A percentile compares a stretch with the other conserved stretches of the same genome.
Conservation (phyloP, 352 stramenopile genomes). For the Blastocystis sp. region DNA sequence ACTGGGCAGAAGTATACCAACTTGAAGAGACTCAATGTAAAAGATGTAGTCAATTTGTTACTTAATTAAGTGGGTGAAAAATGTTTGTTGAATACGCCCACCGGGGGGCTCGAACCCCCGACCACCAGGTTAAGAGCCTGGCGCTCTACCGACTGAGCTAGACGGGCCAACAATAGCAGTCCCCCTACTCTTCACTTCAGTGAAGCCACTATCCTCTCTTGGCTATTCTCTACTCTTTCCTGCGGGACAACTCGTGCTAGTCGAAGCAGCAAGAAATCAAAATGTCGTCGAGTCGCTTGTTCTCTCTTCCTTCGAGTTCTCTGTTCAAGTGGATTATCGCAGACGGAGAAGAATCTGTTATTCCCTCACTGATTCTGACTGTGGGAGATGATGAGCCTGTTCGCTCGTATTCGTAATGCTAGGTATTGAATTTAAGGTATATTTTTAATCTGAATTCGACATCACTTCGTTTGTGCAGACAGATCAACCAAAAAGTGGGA, state of each 20-base stretch:
- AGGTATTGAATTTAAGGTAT: neutral
- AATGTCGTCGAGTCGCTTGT: neutral
- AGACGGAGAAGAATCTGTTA: neutral
- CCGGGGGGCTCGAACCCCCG: neutral
- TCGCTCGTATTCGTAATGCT: neutral
- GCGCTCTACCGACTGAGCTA: neutral
- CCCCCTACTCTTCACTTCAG: neutral
- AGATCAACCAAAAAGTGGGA: neutral
- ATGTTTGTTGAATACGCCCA: neutral
- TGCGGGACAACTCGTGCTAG: too few species aligned
- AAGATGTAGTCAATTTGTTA: constrained; percentile 39
- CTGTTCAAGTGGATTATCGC: neutral
- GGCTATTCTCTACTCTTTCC: too few species aligned
- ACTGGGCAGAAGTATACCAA: constrained; percentile 99
- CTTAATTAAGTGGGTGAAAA: neutral
- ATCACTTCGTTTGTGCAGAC: neutral
- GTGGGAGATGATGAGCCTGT: neutral
- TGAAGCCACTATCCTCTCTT: neutral
- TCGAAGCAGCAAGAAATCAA: too few species aligned
- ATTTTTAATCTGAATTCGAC: constrained; percentile 34
- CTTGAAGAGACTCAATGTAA: constrained; percentile 77
- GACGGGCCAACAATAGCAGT: neutral
- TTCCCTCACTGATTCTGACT: neutral
- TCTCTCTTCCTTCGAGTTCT: neutral
- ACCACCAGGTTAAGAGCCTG: neutral